A percentile compares a stretch with the other conserved stretches of the same genome.
These are phyloP conservation scores for Neoscytalidium dimidiatum DNA, from an alignment of 2,329 filamentous ascomycete species.

Conservation along the genomic window DNA sequence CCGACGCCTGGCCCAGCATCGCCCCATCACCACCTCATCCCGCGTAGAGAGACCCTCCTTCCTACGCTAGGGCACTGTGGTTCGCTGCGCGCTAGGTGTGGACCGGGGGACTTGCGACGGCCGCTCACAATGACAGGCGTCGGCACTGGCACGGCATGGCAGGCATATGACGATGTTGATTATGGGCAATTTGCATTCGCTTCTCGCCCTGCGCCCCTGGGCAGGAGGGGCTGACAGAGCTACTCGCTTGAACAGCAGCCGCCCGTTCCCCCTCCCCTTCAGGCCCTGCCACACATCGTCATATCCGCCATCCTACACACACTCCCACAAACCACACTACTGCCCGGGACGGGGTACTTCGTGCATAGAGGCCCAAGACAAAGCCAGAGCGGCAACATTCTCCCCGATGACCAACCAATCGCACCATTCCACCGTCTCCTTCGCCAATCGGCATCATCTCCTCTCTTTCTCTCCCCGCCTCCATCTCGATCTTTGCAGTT, in stretches of 20 bases:
- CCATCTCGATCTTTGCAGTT: constrained; percentile 7
- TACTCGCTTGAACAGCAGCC: background rate
- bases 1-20: constrained; percentile 2
- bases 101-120: too few relatives aligned
- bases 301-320: constrained; percentile 11
- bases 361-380: background rate
- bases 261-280: background rate
- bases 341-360: background rate
- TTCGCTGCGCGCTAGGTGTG: background rate
- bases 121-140: background rate
- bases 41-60: background rate
- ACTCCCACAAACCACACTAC: background rate
- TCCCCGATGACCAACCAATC: background rate
- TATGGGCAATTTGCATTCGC: background rate
- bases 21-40: constrained; percentile 11
- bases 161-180: background rate
- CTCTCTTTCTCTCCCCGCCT: background rate
- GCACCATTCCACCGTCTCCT: background rate
- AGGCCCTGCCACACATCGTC: background rate
- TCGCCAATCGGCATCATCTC: background rate
- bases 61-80: background rate
- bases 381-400: background rate
- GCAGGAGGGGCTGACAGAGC: background rate
- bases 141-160: background rate
- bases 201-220: constrained; percentile 1